Evolutionary conservation across 2,329 filamentous ascomycete species (phyloP), one percentile per base, ranked within the genome.

Genomic region (Dactylellina cionopaga): DNA sequence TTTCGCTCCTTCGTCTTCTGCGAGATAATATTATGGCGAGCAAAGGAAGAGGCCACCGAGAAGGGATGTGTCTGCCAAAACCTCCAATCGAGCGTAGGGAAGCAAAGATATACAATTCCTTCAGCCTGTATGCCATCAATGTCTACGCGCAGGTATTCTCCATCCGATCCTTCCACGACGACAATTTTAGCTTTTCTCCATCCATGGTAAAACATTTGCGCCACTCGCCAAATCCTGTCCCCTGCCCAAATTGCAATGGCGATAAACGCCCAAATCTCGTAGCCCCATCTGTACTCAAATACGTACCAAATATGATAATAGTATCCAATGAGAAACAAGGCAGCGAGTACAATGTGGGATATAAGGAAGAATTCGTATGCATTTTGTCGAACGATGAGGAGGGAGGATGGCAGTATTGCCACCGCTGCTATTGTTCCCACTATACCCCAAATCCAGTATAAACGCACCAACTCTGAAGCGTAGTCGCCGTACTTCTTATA

Each of bases 41-140:
- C 66, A 46, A 72, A 73, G 33, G 47, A 70, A 44, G 47, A 72
- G 9, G 72, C 72, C 10, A 80, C 78, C 0, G 79, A 81, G 55
- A 81, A 80, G 3, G 80, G 80, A 44, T 81, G 80, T 17, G 74
- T 80, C 47, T 81, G 80, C 80, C 80, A 81, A 55, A 81, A 75
- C 1, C 76, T 73, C 80, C 80, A 80, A 33, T 76, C 74, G 10
- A 81, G 59, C 0, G 78, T 78, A n/a, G 79, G 79, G 54, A 81
- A 81, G 74, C 76, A 77, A 0, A 81, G 76, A 63, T 81, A 82
- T 0, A 77, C 79, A 25, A 79, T 77, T 2, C 80, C 78, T 1
- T 51, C 51, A 19, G 37, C 24, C 3, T 51, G 52, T 9, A 58
- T 43, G 15, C 62, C 52, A 2, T 66, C 62, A n/a, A 66, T 72